phyloP scores from a whole-genome alignment of 2,329 filamentous ascomycete species.

The Aspergillus sp. region DNA sequence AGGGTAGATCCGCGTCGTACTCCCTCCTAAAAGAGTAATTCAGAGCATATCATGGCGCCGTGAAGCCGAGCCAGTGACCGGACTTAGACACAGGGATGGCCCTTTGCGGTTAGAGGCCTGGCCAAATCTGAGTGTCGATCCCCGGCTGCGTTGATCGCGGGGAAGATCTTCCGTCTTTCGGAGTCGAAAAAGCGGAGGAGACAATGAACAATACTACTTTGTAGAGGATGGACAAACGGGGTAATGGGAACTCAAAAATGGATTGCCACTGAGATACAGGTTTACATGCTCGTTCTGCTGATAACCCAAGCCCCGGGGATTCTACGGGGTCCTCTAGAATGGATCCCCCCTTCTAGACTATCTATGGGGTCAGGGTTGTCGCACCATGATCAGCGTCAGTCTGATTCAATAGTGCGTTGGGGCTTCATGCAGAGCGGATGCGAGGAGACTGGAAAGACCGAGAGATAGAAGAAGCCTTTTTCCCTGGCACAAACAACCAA shows the following conservation, averaged over 20 bases:
- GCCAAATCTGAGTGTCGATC: slow-evolving; percentile 15
- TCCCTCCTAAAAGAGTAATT: not conserved
- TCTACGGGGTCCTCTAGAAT: not conserved
- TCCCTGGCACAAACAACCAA: no score
- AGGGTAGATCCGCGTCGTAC: slow-evolving; percentile 1
- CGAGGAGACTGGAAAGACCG: not conserved
- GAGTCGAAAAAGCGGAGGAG: not conserved
- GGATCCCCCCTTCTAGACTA: not conserved
- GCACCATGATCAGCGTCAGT: not conserved
- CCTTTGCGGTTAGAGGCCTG: not conserved
- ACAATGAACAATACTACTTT: not conserved
- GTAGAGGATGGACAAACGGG: not conserved
- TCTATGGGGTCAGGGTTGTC: not conserved
- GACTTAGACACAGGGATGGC: not conserved
- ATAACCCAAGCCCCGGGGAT: not conserved
- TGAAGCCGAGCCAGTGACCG: not conserved
- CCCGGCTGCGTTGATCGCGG: slow-evolving; percentile 17
- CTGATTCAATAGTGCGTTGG: slow-evolving; percentile 3
- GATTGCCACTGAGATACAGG: not conserved
- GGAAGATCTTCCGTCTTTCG: slow-evolving; percentile 22
- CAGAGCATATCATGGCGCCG: not conserved
- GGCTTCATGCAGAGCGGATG: slow-evolving; percentile 1
- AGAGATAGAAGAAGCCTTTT: no score
- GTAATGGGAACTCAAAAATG: not conserved
- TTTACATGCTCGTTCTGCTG: not conserved